These are phyloP conservation scores for Vanderwaltozyma verrucispora DNA, from an alignment of 805 yeast genomes.

Conservation along the genomic window DNA sequence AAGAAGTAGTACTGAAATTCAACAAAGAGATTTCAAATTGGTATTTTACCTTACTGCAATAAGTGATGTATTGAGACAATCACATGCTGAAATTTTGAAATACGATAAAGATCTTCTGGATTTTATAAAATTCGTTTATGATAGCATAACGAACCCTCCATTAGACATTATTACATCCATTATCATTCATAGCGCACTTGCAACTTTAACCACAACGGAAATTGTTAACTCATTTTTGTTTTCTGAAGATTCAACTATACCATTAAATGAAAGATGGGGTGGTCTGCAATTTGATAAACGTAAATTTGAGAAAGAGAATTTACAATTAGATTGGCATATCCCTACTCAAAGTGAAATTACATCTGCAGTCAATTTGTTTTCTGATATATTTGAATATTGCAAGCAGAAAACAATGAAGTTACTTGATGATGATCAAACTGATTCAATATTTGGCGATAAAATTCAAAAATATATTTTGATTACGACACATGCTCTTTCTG, in stretches of 20 bases:
- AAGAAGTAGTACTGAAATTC: constrained; percentile 53
- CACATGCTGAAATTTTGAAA: constrained; percentile 40
- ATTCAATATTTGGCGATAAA: constrained; percentile 34
- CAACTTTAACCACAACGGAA: constrained; percentile 52
- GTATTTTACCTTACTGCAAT: constrained; percentile 62
- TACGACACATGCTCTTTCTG: constrained; percentile 53
- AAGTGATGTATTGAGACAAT: constrained; percentile 60
- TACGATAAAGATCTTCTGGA: constrained; percentile 37
- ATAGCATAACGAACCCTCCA: constrained; percentile 37
- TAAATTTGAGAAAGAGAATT: constrained; percentile 39
- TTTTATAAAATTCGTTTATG: constrained; percentile 22
- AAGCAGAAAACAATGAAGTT: constrained; percentile 33
- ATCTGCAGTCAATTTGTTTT: constrained; percentile 52
- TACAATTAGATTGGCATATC: constrained; percentile 63
- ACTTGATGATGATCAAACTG: constrained; percentile 12
- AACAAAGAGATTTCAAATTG: constrained; percentile 69
- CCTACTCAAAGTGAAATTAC: constrained; percentile 50
- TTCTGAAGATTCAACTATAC: constrained; percentile 33
- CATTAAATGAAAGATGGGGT: constrained; percentile 57
- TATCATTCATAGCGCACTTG: constrained; percentile 55
- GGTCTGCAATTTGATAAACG: constrained; percentile 49
- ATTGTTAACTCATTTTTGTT: constrained; percentile 45
- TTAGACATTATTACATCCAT: constrained; percentile 50
- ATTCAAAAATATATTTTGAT: constrained; percentile 46
- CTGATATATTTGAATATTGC: constrained; percentile 35